Evolutionary conservation across 352 stramenopile species (phyloP), one percentile per base, ranked within the genome.

Genomic region (Globisporangium cylindrosporum): DNA sequence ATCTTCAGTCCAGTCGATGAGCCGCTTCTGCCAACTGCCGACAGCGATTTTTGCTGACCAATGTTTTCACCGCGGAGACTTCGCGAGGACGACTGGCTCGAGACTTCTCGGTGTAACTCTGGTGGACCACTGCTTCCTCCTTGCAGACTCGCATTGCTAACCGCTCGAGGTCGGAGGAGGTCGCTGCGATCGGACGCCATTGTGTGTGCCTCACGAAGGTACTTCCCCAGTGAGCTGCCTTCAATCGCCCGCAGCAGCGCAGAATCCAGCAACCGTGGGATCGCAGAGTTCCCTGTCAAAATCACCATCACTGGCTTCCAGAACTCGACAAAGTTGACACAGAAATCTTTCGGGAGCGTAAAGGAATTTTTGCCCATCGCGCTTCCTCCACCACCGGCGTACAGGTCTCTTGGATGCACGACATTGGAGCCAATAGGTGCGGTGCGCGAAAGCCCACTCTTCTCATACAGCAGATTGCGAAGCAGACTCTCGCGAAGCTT

Each of bases 401-500:
- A 79, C 58, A 91, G 70, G 64, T 72, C 76, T 61, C 76, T 74
- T 15, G 87, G 87, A n/a, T 95, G 87, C 15, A 92, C 67, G 20
- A 94, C 82, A 8, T 68, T 60, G 5, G 75, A 74, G 12, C 83
- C 85, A 53, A 71, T 64, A 24, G 84, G 84, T 18, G 82, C 80
- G 9, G 79, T 67, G 3, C 74, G 70, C 24, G 72, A 71, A 54
- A 92, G 53, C 1, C 87, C 87, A 27, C 74, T 78, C 56, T 86
- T 90, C 55, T 90, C 77, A 51, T 93, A 60, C 53, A 92, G 61
- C 41, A 95, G 66, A 63, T 67, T 81, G 9, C 76, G 73, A n/a
- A 92, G 64, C 32, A 95, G 56, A 4, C 73, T 81, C 64, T 91
- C 81, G 6, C 87, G 85, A 62, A 95, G 76, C 58, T 82, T 73